Evolutionary conservation across 2,329 filamentous ascomycete species (phyloP), one percentile per base, ranked within the genome.

Genomic region (Nakataea oryzae): DNA sequence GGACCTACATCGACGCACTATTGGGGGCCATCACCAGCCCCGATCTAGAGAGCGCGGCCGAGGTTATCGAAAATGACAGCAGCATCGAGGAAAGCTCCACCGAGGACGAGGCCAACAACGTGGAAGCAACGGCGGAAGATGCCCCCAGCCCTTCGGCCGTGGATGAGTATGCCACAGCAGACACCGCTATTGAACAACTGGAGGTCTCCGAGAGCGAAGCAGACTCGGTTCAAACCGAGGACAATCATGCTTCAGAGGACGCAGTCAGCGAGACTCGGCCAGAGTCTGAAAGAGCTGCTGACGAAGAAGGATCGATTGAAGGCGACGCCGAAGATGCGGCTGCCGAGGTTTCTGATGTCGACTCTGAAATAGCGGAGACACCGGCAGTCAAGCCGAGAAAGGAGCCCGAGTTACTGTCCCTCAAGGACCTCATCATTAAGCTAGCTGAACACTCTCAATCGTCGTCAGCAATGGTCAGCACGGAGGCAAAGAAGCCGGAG

Each of bases 341-440:
- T 21, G 12, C 14, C 3, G 56, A 58, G 17, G 14, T n/a, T 3
- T 30, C 56, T 12, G 56, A 4, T 6, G 30, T 11, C n/a, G 32
- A n/a, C n/a, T 21, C 54, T 21, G 28, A 61, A 5, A 28, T n/a
- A 2, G 59, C 59, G 4, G 50, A 57, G 24, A 28, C 14, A 27
- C 29, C 14, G 27, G n/a, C 56, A 54, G 9, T 7, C 29, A 32
- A 57, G 11, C 26, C 30, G 30, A 61, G 50, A n/a, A 47, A 11
- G n/a, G 28, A 11, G 11, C 57, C 60, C 9, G 63, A 61, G 14
- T 62, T 69, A 14, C 68, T 71, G 27, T 66, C 66, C 24, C 70
- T 82, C 59, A 77, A 78, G 63, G 78, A 83, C 59, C 74, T 85
- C 28, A 82, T 86, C 62, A 70, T 83, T 58, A 77, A 74, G 64